A percentile compares a stretch with the other conserved stretches of the same genome.
Conservation (phyloP, 192 early-diverging fungal species). For the Tieghemiomyces parasiticus region DNA sequence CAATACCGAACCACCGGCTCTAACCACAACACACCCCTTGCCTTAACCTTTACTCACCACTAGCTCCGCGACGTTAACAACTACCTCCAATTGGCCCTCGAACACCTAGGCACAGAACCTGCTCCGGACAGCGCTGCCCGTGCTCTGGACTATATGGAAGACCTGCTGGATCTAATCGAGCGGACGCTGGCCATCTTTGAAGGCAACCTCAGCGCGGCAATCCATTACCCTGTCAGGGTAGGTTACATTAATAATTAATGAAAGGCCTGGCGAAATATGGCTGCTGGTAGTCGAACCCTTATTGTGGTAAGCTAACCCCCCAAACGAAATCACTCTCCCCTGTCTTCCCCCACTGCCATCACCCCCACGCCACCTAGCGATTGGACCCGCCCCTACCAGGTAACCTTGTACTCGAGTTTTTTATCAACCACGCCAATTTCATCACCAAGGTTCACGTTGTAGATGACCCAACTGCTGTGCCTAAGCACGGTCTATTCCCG, state of each 20-base stretch:
- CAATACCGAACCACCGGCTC: too few species aligned
- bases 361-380: too few species aligned
- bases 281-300: too few species aligned
- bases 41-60: too few species aligned
- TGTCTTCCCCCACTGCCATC: too few species aligned
- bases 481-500: neutral
- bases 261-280: too few species aligned
- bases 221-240: neutral
- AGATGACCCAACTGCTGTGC: neutral
- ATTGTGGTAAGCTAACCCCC: too few species aligned
- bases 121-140: neutral
- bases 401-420: constrained; percentile 1
- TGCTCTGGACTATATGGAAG: neutral
- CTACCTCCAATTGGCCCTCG: neutral
- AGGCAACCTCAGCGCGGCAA: neutral
- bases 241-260: too few species aligned
- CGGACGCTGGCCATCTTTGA: neutral
- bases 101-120: neutral
- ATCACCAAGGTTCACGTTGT: neutral
- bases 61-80: constrained; percentile 2
- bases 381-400: constrained; percentile 5
- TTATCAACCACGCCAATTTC: neutral
- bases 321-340: too few species aligned
- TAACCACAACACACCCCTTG: too few species aligned
- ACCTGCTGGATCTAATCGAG: neutral